Percentiles rank a stretch among this genome's conserved stretches.
phyloP scores from a whole-genome alignment of 352 stramenopile genomes.

The Pythium brachiatum region DNA sequence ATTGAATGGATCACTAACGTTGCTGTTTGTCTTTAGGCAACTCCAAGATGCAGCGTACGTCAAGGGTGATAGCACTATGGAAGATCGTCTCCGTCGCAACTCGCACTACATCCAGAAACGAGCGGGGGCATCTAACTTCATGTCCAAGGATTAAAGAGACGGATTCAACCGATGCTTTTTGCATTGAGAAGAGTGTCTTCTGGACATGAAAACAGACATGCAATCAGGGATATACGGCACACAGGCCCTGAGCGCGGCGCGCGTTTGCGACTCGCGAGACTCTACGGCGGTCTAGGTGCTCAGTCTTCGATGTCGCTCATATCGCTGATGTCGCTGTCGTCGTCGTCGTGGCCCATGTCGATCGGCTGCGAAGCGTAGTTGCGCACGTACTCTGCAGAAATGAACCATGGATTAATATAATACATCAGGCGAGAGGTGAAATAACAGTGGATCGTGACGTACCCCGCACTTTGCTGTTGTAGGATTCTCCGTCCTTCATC shows the following conservation, averaged over 20 bases:
- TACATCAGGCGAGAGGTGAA: background rate
- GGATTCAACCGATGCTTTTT: background rate
- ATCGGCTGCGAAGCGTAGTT: slow-evolving; percentile 77
- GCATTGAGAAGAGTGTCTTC: background rate
- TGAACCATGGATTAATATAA: background rate
- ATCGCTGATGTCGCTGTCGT: slow-evolving; percentile 82
- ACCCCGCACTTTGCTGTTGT: slow-evolving; percentile 90
- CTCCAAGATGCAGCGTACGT: slow-evolving; percentile 77
- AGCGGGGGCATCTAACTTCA: slow-evolving; percentile 75
- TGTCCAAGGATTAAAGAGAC: slow-evolving; percentile 51
- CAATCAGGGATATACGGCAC: background rate
- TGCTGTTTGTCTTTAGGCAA: slow-evolving; percentile 43
- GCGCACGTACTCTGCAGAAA: slow-evolving; percentile 63
- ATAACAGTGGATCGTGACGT: slow-evolving; percentile 2
- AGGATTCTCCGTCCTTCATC: slow-evolving; percentile 86
- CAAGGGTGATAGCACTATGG: slow-evolving; percentile 56
- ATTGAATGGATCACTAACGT: too few relatives aligned
- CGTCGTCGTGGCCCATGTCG: slow-evolving; percentile 64
- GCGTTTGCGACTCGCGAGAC: background rate
- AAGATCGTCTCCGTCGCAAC: slow-evolving; percentile 73
- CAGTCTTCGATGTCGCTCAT: slow-evolving; percentile 74
- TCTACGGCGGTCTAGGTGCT: slow-evolving; percentile 13
- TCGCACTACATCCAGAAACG: slow-evolving; percentile 85
- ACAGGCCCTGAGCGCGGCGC: background rate
- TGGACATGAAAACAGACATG: background rate